Evolutionary conservation across 441 rosid species (phyloP).

Genomic region (Gossypium schwendimanii): DNA sequence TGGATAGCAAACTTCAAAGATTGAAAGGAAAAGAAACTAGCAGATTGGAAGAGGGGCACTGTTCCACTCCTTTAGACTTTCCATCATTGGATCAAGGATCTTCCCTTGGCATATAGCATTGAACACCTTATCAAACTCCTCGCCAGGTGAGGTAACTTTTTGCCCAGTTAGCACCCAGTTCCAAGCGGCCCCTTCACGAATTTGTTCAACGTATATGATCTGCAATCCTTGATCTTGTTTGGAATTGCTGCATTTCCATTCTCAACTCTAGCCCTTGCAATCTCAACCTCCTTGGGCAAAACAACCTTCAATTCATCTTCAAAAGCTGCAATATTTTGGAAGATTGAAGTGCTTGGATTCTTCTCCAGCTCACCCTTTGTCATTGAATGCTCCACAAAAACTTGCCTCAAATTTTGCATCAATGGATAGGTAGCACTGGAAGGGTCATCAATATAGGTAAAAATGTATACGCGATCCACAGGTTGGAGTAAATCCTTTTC

Average conservation of each 20-base stretch:
- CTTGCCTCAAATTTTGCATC: conserved; percentile 57
- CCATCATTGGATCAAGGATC: conserved; percentile 51
- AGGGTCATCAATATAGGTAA: conserved; percentile 45
- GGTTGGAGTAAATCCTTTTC: conserved; percentile 54
- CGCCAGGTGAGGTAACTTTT: conserved; percentile 39
- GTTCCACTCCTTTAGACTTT: conserved; percentile 45
- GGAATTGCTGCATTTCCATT: conserved; percentile 29
- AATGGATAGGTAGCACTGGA: conserved; percentile 49
- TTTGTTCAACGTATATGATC: conserved; percentile 47
- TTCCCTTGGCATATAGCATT: conserved; percentile 47
- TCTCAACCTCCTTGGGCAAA: conserved; percentile 47
- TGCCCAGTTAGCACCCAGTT: conserved; percentile 35
- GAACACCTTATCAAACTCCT: conserved; percentile 49
- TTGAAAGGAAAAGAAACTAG: conserved; percentile 12
- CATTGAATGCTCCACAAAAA: conserved; percentile 49
- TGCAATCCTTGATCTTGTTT: conserved; percentile 49
- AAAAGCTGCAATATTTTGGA: conserved; percentile 43
- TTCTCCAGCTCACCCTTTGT: conserved; percentile 45
- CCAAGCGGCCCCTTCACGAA: conserved; percentile 46
- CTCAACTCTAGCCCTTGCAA: conserved; percentile 28
- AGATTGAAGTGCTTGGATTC: conserved; percentile 34
- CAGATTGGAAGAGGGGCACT: conserved; percentile 54
- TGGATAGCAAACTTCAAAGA: background rate
- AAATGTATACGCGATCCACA: conserved; percentile 41
- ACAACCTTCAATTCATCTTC: conserved; percentile 42